Base-by-base conservation (phyloP, 2,329 filamentous ascomycete genomes). In the Boeremia exigua region DNA sequence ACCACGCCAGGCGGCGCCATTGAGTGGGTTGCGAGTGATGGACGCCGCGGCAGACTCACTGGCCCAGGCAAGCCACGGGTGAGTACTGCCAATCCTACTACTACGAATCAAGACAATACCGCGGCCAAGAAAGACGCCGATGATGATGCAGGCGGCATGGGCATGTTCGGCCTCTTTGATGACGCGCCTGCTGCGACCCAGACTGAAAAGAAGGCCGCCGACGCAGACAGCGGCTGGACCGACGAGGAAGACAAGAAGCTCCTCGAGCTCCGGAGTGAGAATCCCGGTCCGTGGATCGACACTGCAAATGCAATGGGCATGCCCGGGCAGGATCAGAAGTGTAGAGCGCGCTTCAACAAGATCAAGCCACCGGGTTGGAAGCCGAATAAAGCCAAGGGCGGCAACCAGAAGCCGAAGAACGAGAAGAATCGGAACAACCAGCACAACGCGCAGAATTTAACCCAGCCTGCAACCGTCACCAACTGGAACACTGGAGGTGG, bases 211-310 rank as follows among this genome's bases (percentile, higher is more conserved):
- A 34, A 9, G 11, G 40, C 10, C 10, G 34, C 14, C 9, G 28
- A 51, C 15, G 23, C 47, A 12, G 25, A 23, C 15, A 12, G 40
- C 17, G 29, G 12, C 40, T 55, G 53, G 61, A 78, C 75, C 0
- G 43, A 67, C 0, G 75, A 76, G 34, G 71, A 81, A 47, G 79
- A 82, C 42, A 68, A 70, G 3, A 75, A 70, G 56, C 53, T 82
- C 2, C 58, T 77, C 15, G 62, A 69, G 6, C 49, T 78, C 62
- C 78, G 77, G 56, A 62, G 65, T 3, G 63, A 65, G 28, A 67
- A 57, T 2, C 52, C 43, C 8, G 23, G 11, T 1, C 4, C 59
- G 0, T 79, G 74, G 76, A 61, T 56, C 2, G 39, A 68, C 0
- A 76, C 79, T 33, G 68, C 56, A 0, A 29, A 59, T 6, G 67